Base-by-base conservation (phyloP, 805 yeast genomes). In the Myxozyma udenii region DNA sequence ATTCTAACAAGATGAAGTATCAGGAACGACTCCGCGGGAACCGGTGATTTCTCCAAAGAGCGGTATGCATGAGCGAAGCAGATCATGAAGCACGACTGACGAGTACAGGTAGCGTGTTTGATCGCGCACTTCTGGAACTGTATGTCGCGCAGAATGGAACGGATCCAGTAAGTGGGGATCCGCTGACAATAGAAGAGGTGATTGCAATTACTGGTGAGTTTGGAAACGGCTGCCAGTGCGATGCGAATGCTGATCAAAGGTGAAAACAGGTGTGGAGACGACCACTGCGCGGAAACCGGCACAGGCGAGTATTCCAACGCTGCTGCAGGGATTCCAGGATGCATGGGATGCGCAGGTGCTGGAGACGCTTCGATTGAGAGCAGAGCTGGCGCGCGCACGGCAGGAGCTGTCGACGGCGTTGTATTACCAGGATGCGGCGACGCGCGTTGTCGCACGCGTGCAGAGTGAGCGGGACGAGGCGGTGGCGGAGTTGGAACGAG, bases 301-400 rank as follows among this genome's bases (percentile, higher is more conserved):
- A 0, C 63, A 73, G 52, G 78, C 82, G 21, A 85, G 95, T 0
- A 86, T 90, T 26, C 98, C 98, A 0, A 74, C 86, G 3, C 68
- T 90, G 61, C 71, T 90, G 45, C 74, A 87, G 2, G 72, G 85
- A 1, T 79, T 90, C 56, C 96, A 90, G 65, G 80, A 83, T 53
- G 96, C 89, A 67, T 90, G 95, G 89, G 97, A 90, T 64, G 79
- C 96, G 0, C 66, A 87, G 40, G 86, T 91, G 25, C 71, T 90
- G 46, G 97, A 91, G 63, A 75, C 85, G 19, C 88, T 87, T 63
- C 78, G 81, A 36, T 71, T 90, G 56, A 75, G 93, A 54, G 85
- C 86, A 64, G 88, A 85, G 60, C 72, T 89, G 35, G 78, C 75
- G 46, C 72, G 73, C 22, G 75, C 89, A 1, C 77, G 84, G 52